These are phyloP conservation scores for Rhizoctonia solani DNA, from an alignment of 1,284 basidiomycete genomes.

Conservation along the genomic window DNA sequence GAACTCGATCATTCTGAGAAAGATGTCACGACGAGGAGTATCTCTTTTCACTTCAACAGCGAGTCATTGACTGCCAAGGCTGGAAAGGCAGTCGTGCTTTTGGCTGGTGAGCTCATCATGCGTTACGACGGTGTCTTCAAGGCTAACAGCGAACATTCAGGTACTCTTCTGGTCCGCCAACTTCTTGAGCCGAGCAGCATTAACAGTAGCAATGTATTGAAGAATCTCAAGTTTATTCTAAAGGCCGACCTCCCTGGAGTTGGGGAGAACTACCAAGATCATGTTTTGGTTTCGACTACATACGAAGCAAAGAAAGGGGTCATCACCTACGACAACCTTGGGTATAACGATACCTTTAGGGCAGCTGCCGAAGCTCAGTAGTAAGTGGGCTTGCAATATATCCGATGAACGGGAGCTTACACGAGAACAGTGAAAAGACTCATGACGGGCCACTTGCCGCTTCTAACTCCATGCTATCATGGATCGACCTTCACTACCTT, in stretches of 20 bases:
- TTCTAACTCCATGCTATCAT: conserved; percentile 27
- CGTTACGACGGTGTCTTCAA: neutral
- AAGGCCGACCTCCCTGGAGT: conserved; percentile 50
- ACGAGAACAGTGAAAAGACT: conserved; percentile 7
- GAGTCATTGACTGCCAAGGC: conserved; percentile 41
- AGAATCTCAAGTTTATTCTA: conserved; percentile 46
- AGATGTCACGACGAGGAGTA: too few relatives aligned
- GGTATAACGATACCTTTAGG: too few relatives aligned
- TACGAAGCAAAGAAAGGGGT: conserved; percentile 26
- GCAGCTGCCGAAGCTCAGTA: conserved; percentile 19
- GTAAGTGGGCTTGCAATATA: neutral
- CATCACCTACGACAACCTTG: too few relatives aligned
- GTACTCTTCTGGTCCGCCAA: conserved; percentile 54
- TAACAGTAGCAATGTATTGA: conserved; percentile 49
- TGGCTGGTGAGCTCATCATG: conserved; percentile 43
- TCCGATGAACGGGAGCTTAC: neutral
- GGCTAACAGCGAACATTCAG: conserved; percentile 50
- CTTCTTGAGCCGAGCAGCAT: too few relatives aligned
- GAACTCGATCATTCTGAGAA: neutral
- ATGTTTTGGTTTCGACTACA: conserved; percentile 37
- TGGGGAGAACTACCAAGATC: conserved; percentile 51
- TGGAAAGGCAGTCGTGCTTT: conserved; percentile 49
- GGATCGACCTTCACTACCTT: conserved; percentile 18
- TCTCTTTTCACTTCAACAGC: conserved; percentile 42
- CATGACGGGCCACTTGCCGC: conserved; percentile 23